phyloP scores from a whole-genome alignment of 306 rosid species.

The Echinosophora koreensis region DNA sequence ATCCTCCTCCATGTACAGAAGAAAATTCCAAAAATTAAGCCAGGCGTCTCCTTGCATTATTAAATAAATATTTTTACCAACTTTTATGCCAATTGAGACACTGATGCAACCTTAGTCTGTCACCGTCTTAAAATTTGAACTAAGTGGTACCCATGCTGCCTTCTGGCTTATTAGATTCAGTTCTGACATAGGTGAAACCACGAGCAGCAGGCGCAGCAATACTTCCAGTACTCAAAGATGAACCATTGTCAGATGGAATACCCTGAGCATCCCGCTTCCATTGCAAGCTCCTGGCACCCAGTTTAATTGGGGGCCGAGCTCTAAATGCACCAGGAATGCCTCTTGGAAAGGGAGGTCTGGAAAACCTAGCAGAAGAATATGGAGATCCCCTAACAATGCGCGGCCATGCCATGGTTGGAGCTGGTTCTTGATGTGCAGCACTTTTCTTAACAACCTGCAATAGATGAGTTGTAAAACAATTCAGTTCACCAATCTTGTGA shows the following conservation, averaged over 20 bases:
- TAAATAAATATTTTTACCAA: neutral
- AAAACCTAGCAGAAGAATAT: slow-evolving; percentile 71
- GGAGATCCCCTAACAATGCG: slow-evolving; percentile 64
- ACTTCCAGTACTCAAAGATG: slow-evolving; percentile 49
- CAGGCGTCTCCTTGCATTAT: slow-evolving; percentile 29
- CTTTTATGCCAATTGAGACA: slow-evolving; percentile 23
- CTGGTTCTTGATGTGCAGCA: slow-evolving; percentile 72
- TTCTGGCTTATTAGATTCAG: slow-evolving; percentile 85
- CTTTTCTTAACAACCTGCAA: slow-evolving; percentile 79
- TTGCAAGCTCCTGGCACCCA: slow-evolving; percentile 88
- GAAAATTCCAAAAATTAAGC: slow-evolving; percentile 43
- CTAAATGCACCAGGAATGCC: slow-evolving; percentile 78
- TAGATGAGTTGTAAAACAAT: slow-evolving; percentile 18
- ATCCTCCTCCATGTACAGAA: slow-evolving; percentile 61
- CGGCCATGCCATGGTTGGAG: slow-evolving; percentile 71
- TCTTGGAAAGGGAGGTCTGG: slow-evolving; percentile 75
- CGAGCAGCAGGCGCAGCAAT: slow-evolving; percentile 59
- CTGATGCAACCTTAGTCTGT: slow-evolving; percentile 8
- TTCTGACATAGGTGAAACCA: slow-evolving; percentile 85
- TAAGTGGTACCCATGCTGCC: slow-evolving; percentile 60
- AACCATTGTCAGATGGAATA: slow-evolving; percentile 55
- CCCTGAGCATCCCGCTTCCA: slow-evolving; percentile 91
- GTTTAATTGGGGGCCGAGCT: slow-evolving; percentile 69
- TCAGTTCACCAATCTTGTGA: slow-evolving; percentile 23
- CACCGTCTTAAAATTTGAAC: slow-evolving; percentile 29